Evolutionary conservation across 352 stramenopile genomes (phyloP), one percentile per base, ranked within the genome.

Genomic region (Phytophthora citrophthora): DNA sequence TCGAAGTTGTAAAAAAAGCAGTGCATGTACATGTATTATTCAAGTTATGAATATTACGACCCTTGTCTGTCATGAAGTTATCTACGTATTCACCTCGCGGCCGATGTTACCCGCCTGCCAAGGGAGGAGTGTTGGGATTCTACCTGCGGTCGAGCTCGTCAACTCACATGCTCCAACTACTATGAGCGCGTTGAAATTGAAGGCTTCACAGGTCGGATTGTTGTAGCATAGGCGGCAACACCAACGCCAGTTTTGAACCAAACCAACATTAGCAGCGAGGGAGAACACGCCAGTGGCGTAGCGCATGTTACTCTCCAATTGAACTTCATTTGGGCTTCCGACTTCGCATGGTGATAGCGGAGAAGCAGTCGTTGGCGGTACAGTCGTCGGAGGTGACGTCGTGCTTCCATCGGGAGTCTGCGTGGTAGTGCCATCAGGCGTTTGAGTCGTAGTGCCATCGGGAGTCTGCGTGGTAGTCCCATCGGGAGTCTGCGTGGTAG

Each of bases 171-270:
- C 3, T 20, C 20, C 20, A 20, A 20, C 20, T 20, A 20, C 20
- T 2, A 20, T 20, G 20, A 20, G 20, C 20, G 20, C 20, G 20
- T 44, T 10, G 16, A 46, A 45, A 24, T 23, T 55, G 13, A 55
- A 45, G 11, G 32, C 48, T 10, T 20, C 5, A 10, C 48, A 55
- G 6, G 4, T 24, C 11, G 11, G 10, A 31, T 34, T 20, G 8
- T 34, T 36, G 18, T 36, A 55, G 34, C 48, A 55, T 5, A 7
- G 2, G 15, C 34, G 12, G 6, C 48, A 55, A 20, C 48, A 55
- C 2, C 16, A 6, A 20, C 43, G 48, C 48, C 48, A 55, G 2
- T 34, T 26, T 15, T 44, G 31, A 3, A 3, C 4, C 10, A 16
- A 23, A 11, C 3, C 0, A 5, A 13, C 9, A 5, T 11, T 13